Base-by-base conservation (phyloP, 1,139 yeast genomes). In the Zygosaccharomyces sapae region DNA sequence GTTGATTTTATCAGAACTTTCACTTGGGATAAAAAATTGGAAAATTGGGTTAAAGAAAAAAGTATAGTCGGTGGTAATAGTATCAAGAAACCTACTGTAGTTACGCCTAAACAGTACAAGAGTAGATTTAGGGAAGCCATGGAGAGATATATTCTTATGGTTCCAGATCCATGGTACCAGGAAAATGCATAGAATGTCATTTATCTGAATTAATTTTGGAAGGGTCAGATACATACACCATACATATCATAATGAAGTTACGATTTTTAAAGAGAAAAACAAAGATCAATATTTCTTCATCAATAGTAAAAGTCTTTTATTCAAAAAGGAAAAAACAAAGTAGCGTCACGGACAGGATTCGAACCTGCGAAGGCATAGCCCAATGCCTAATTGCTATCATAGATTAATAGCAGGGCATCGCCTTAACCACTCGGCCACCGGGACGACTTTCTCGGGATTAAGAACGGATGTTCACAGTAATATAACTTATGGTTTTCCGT, bases 1-100 rank as follows among this genome's bases (percentile, higher is more conserved):
- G 90, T 92, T 55, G 97, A 94, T 66, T 94, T 95, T 74, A 81
- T 94, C 45, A 71, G 98, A 47, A 89, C 98, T 0, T 94, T 90
- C 59, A 94, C 99, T 0, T 94, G 99, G 99, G 99, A 94, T 63
- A 94, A 94, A 67, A 92, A 90, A 67, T 80, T 94, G 20, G 99
- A 94, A 65, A 89, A 95, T 65, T 94, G 98, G 98, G 98, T 94
- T 37, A 94, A 94, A 64, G 98, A 95, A 51, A 78, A 83, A 55
- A 95, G 95, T 9, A 71, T 94, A 38, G 96, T 89, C 42, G 88
- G 88, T 3, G 88, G 88, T 5, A 87, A 86, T 45, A 87, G 88
- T 46, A 89, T 90, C 1, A 89, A 86, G 59, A 96, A 88, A 56
- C 99, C 99, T 0, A 92, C 99, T 0, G 95, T 92, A 41, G 90